Percentiles rank a stretch among this genome's conserved stretches.
Evolutionary conservation across 1,284 basidiomycete species (phyloP).

Genomic region (Wolfiporia cocos): DNA sequence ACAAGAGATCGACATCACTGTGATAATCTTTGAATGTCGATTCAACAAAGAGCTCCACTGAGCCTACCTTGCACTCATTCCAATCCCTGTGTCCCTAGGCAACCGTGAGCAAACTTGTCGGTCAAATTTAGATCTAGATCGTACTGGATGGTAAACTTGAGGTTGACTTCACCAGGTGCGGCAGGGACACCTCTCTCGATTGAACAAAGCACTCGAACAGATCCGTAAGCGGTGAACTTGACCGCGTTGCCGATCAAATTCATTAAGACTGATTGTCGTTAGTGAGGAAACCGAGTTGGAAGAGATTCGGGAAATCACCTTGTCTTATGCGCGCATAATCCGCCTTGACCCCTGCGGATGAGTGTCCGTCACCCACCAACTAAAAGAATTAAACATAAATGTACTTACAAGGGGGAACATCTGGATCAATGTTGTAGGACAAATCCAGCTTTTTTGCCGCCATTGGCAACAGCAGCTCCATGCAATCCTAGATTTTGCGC

Average conservation of each 20-base stretch:
- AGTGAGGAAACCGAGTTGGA: no score
- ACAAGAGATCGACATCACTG: constrained; percentile 56
- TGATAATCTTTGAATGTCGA: neutral
- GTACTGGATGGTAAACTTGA: constrained; percentile 63
- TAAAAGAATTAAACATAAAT: neutral
- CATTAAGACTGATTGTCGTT: constrained; percentile 48
- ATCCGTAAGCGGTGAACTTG: constrained; percentile 61
- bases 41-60: neutral
- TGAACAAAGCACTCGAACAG: constrained; percentile 54
- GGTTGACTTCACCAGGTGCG: constrained; percentile 36
- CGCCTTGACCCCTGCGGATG: constrained; percentile 53
- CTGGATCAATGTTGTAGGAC: constrained; percentile 60
- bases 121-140: constrained; percentile 13
- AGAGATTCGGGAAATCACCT: constrained; percentile 32
- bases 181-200: constrained; percentile 35
- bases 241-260: constrained; percentile 72
- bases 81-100: constrained; percentile 60
- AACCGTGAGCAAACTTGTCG: neutral
- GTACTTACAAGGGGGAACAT: constrained; percentile 53
- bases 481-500: constrained; percentile 45
- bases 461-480: constrained; percentile 67
- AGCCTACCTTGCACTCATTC: constrained; percentile 41
- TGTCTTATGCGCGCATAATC: constrained; percentile 69
- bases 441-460: constrained; percentile 66
- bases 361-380: neutral